Evolutionary conservation across 1,139 yeast species (phyloP), one percentile per base, ranked within the genome.

Genomic region (Nakaseomyces glabratus): DNA sequence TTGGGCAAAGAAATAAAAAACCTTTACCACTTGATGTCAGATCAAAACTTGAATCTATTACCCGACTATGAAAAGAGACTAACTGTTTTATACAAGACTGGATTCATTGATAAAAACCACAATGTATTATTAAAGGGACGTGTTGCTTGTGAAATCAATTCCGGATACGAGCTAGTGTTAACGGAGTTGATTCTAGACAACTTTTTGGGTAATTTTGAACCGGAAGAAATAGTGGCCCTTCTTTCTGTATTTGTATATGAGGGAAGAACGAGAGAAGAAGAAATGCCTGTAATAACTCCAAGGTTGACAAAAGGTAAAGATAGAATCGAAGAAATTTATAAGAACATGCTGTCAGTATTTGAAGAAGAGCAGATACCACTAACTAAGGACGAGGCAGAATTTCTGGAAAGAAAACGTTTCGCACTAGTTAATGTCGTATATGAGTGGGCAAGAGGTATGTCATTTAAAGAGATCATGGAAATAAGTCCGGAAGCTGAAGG

Each of bases 381-480:
- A 45, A 84, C 95, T 0, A 69, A 79, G 12, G 96, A 88, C 39
- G 98, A 90, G 51, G 81, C 80, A 35, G 85, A 81, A 43, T 88
- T 86, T 49, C 61, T 78, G 42, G 93, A 85, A 41, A 71, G 81
- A 46, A 79, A 85, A 49, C 65, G 98, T 46, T 90, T 90, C 60
- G 95, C 93, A 0, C 67, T 90, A 51, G 82, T 84, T 58, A 90
- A 86, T 56, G 95, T 86, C 9, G 95, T 90, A 3, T 90, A 90
- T 56, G 97, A 90, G 60, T 90, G 99, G 99, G 96, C 97, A 1
- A 70, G 93, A 46, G 99, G 98, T 2, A 69, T 86, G 68, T 71
- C 93, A 1, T 90, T 90, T 62, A 81, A 81, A 45, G 93, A 84
- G 39, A 90, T 90, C 47, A 90, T 88, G 80, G 79, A 75, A 41